Conservation (phyloP, 371 early-diverging fungal genomes). For the Funneliformis caledonium region DNA sequence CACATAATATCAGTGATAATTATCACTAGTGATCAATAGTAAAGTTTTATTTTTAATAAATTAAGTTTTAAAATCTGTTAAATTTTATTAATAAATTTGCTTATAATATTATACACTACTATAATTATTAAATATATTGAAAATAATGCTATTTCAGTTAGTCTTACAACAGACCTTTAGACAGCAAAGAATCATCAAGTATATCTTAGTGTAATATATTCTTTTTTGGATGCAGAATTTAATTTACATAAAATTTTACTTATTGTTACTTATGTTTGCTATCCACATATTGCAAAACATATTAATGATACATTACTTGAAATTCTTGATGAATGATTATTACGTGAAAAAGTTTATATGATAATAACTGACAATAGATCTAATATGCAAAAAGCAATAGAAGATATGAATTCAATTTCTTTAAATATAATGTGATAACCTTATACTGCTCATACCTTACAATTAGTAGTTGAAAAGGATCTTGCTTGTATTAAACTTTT, state of each 20-base stretch:
- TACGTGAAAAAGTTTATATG: neutral
- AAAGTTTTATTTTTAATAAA: too few relatives aligned
- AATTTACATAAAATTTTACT: neutral
- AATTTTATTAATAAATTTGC: too few relatives aligned
- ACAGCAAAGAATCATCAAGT: neutral
- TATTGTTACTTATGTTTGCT: neutral
- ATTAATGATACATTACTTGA: neutral
- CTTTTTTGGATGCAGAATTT: neutral
- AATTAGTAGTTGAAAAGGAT: neutral
- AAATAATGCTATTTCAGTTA: neutral
- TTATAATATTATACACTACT: neutral
- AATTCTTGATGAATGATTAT: neutral
- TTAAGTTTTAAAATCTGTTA: too few relatives aligned
- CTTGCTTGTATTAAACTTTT: neutral
- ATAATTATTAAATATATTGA: neutral
- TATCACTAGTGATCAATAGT: too few relatives aligned
- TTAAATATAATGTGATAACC: neutral
- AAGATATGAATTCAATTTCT: neutral
- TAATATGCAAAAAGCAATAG: neutral
- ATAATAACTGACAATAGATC: neutral
- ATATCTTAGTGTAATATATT: neutral
- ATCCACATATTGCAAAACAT: neutral
- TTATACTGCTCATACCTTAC: neutral
- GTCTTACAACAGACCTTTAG: neutral
- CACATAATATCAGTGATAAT: too few relatives aligned